These are phyloP conservation scores for Protomyces pachydermus DNA, from an alignment of 1,139 yeast species.

Conservation along the genomic window DNA sequence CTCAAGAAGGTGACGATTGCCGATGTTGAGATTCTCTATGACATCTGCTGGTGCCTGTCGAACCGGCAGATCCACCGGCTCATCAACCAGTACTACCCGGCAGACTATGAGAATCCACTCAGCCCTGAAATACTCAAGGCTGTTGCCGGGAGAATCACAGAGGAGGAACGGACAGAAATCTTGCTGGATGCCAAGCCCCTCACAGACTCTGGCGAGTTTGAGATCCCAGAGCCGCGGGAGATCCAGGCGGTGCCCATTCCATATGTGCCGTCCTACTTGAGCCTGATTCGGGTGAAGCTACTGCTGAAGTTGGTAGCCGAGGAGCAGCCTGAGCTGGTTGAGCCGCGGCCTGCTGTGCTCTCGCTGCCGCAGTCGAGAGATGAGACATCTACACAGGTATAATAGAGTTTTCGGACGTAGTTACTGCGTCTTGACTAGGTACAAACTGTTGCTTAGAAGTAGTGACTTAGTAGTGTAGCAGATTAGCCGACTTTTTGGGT, in stretches of 20 bases:
- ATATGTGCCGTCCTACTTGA: slow-evolving; percentile 59
- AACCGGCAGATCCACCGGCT: slow-evolving; percentile 92
- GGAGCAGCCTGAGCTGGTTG: slow-evolving; percentile 2
- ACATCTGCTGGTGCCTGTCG: slow-evolving; percentile 87
- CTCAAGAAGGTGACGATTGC: slow-evolving; percentile 62
- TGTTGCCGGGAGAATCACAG: slow-evolving; percentile 79
- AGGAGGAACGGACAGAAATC: slow-evolving; percentile 40
- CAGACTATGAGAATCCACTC: slow-evolving; percentile 93
- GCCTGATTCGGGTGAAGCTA: slow-evolving; percentile 15
- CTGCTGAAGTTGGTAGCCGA: slow-evolving; percentile 6
- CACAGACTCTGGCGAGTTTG: slow-evolving; percentile 69
- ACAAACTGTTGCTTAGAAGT: no score
- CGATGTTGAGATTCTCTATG: slow-evolving; percentile 89
- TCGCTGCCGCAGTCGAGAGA: background rate
- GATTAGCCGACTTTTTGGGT: no score
- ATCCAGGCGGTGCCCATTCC: slow-evolving; percentile 81
- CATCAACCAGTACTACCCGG: slow-evolving; percentile 76
- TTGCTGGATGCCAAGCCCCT: slow-evolving; percentile 57
- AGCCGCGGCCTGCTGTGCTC: background rate
- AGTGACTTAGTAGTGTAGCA: no score
- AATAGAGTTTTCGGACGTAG: no score
- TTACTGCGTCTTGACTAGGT: no score
- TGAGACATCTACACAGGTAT: background rate
- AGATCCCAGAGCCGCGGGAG: slow-evolving; percentile 77
- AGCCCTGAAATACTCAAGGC: slow-evolving; percentile 76